These are phyloP conservation scores for Austropuccinia psidii DNA, from an alignment of 1,284 basidiomycete species.

Conservation along the genomic window DNA sequence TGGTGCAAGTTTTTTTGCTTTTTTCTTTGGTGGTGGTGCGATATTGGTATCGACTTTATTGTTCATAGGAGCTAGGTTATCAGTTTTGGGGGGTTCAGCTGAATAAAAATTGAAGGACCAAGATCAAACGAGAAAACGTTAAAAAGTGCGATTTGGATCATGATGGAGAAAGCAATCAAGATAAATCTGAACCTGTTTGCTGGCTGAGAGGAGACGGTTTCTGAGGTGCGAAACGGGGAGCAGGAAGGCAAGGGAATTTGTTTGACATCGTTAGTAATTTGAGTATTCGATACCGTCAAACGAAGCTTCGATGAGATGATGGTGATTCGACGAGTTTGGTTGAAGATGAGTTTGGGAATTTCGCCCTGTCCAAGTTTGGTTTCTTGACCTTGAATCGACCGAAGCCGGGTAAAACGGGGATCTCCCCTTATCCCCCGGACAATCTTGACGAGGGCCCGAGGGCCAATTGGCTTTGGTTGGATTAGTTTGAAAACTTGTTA, in stretches of 20 bases:
- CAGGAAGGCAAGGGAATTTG: conserved; percentile 26
- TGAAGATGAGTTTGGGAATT: too few relatives aligned
- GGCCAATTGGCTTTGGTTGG: too few relatives aligned
- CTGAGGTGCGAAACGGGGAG: conserved; percentile 31
- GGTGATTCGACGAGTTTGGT: too few relatives aligned
- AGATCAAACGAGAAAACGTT: neutral
- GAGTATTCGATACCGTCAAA: too few relatives aligned
- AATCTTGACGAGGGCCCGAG: too few relatives aligned
- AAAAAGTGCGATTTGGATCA: neutral
- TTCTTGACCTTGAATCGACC: too few relatives aligned
- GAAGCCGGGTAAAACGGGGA: too few relatives aligned
- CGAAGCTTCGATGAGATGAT: too few relatives aligned
- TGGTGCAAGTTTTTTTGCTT: neutral
- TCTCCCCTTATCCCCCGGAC: too few relatives aligned
- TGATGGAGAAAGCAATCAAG: neutral
- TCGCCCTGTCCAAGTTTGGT: too few relatives aligned
- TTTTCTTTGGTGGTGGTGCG: neutral
- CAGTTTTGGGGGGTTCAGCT: neutral
- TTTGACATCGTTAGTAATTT: conserved; percentile 6
- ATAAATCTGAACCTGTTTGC: neutral
- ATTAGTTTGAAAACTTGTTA: too few relatives aligned
- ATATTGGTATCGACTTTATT: neutral
- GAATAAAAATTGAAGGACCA: neutral
- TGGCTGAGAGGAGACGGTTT: conserved; percentile 33
- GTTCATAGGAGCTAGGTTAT: neutral